Percentiles rank a stretch among this genome's conserved stretches.
Evolutionary conservation across 140 eudicot genomes (phyloP).

Genomic region (Ambrosia hybrid): DNA sequence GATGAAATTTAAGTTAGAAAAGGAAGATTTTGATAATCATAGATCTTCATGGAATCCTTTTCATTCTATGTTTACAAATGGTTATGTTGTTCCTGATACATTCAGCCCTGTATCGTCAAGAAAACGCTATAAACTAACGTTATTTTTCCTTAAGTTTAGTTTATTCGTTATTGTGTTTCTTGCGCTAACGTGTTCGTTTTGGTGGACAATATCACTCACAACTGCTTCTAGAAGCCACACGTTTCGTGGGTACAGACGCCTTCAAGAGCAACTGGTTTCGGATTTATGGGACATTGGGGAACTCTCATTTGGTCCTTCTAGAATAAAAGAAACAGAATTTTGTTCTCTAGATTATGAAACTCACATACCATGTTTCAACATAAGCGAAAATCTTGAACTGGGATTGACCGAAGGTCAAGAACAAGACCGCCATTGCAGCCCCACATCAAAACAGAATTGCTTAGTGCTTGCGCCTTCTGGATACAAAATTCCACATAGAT

Average conservation of each 20-base stretch:
- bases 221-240: slow-evolving; percentile 60
- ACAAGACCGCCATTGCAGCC: slow-evolving; percentile 70
- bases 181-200: slow-evolving; percentile 84
- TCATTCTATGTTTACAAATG: slow-evolving; percentile 42
- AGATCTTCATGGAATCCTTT: slow-evolving; percentile 53
- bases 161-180: slow-evolving; percentile 69
- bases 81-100: slow-evolving; percentile 55
- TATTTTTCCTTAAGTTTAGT: slow-evolving; percentile 67
- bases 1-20: slow-evolving; percentile 70
- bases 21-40: slow-evolving; percentile 64
- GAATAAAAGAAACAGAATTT: slow-evolving; percentile 56
- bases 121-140: slow-evolving; percentile 58
- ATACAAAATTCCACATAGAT: slow-evolving; percentile 87
- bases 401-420: slow-evolving; percentile 68
- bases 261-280: slow-evolving; percentile 90
- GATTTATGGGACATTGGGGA: slow-evolving; percentile 80
- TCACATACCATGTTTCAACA: slow-evolving; percentile 80
- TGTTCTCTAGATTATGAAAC: slow-evolving; percentile 75
- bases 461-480: slow-evolving; percentile 72
- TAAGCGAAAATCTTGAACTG: slow-evolving; percentile 60
- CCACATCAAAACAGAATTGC: slow-evolving; percentile 51
- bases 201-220: slow-evolving; percentile 88
- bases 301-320: slow-evolving; percentile 64
- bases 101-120: slow-evolving; percentile 52
- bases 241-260: slow-evolving; percentile 74